Conservation (phyloP, 2,329 filamentous ascomycete species). For the Alternaria consortialis region DNA sequence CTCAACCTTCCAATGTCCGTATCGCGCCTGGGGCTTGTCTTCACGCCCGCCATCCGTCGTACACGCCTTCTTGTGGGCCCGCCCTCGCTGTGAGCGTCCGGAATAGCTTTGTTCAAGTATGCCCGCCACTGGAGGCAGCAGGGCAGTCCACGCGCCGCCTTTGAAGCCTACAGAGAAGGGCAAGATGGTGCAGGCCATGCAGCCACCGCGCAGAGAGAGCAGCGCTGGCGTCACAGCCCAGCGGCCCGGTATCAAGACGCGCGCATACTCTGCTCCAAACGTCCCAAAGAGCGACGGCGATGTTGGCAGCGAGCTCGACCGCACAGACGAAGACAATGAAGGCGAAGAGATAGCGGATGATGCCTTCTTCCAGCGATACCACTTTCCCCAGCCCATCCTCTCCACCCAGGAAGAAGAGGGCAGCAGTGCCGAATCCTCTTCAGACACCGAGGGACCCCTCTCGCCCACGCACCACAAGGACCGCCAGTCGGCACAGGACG, state of each 20-base stretch:
- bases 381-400: slow-evolving; percentile 42
- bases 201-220: slow-evolving; percentile 30
- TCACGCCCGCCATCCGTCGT: slow-evolving; percentile 31
- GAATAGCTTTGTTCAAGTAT: slow-evolving; percentile 7
- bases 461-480: slow-evolving; percentile 46
- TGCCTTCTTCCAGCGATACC: slow-evolving; percentile 55
- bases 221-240: slow-evolving; percentile 22
- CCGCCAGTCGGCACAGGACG: slow-evolving; percentile 32
- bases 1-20: slow-evolving; percentile 22
- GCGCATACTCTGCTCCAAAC: slow-evolving; percentile 51
- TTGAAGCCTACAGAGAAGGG: slow-evolving; percentile 35
- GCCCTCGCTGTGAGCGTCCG: slow-evolving; percentile 15
- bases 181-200: slow-evolving; percentile 39
- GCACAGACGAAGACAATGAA: slow-evolving; percentile 68
- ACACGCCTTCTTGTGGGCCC: slow-evolving; percentile 23
- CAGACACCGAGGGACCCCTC: slow-evolving; percentile 51
- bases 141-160: slow-evolving; percentile 19
- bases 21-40: slow-evolving; percentile 35
- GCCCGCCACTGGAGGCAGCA: slow-evolving; percentile 29
- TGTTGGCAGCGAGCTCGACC: slow-evolving; percentile 24
- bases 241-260: slow-evolving; percentile 46
- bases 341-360: slow-evolving; percentile 51
- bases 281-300: slow-evolving; percentile 40
- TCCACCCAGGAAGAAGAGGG: slow-evolving; percentile 21
- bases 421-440: slow-evolving; percentile 43